A percentile compares a stretch with the other conserved stretches of the same genome.
Conservation (phyloP, 176 grass and related monocot genomes). For the Hsuehochloa calcarea region DNA sequence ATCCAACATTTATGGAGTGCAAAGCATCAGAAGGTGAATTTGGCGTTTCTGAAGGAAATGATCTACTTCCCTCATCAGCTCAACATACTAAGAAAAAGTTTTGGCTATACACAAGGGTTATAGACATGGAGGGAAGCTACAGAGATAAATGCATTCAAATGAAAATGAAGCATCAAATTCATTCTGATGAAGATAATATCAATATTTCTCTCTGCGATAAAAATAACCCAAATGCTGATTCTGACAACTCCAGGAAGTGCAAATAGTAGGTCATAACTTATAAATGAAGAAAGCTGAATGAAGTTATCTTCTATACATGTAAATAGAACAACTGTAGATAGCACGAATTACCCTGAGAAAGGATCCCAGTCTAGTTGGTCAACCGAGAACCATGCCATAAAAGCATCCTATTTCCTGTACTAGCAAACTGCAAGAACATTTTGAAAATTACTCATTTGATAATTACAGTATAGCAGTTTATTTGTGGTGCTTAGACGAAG, state of each 20-base stretch:
- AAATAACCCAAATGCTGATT: slow-evolving; percentile 5
- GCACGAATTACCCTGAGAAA: slow-evolving; percentile 73
- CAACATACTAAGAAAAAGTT: neutral
- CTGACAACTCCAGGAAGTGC: neutral
- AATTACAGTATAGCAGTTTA: neutral
- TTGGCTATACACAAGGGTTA: neutral
- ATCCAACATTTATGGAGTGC: slow-evolving; percentile 14
- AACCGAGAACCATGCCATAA: slow-evolving; percentile 96
- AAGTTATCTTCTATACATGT: slow-evolving; percentile 16
- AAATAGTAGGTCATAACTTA: slow-evolving; percentile 18
- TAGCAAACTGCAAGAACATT: slow-evolving; percentile 60
- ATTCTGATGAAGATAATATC: slow-evolving; percentile 13
- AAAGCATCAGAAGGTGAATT: slow-evolving; percentile 17
- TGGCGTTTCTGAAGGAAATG: neutral
- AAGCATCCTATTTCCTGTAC: slow-evolving; percentile 86
- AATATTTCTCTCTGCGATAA: neutral
- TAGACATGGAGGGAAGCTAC: neutral
- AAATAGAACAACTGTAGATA: slow-evolving; percentile 9
- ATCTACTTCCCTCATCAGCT: neutral
- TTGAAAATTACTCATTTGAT: slow-evolving; percentile 8
- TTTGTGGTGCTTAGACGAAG: slow-evolving; percentile 8
- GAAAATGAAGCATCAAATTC: slow-evolving; percentile 16
- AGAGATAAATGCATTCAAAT: neutral
- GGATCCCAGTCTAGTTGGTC: slow-evolving; percentile 89
- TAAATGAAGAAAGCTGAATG: neutral